A percentile compares a stretch with the other conserved stretches of the same genome.
These are phyloP conservation scores for Tuctoria greenei DNA, from an alignment of 176 grass and related monocot genomes.

Conservation along the genomic window DNA sequence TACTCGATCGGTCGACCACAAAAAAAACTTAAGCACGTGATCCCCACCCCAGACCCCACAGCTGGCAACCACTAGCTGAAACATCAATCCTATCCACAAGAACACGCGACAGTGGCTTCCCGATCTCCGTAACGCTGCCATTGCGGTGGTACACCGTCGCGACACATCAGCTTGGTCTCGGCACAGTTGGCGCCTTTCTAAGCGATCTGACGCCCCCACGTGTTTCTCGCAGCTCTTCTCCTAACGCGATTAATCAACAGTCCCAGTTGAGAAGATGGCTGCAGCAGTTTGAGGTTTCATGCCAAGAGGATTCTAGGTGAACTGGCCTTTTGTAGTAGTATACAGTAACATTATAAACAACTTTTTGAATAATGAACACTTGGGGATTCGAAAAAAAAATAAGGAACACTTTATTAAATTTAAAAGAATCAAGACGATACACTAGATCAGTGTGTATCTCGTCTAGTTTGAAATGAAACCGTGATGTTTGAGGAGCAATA, in stretches of 20 bases:
- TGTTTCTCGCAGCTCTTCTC: not conserved
- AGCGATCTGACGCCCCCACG: too few species aligned
- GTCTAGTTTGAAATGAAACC: not conserved
- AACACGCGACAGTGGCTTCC: too few species aligned
- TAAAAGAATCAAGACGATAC: too few species aligned
- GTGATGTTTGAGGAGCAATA: not conserved
- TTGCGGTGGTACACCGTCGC: not conserved
- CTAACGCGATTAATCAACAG: not conserved
- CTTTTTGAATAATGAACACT: too few species aligned
- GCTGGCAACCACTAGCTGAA: not conserved
- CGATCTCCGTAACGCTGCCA: not conserved
- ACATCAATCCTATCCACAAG: conserved; percentile 1
- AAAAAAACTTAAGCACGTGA: conserved; percentile 5
- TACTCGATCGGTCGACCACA: not conserved
- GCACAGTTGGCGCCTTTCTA: too few species aligned
- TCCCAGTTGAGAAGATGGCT: not conserved
- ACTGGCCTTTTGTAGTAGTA: too few species aligned
- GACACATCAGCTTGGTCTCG: not conserved
- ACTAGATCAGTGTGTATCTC: too few species aligned
- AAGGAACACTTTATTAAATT: too few species aligned
- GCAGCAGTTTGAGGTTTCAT: not conserved
- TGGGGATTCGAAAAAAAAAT: too few species aligned
- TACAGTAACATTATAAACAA: not conserved
- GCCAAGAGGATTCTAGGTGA: too few species aligned
- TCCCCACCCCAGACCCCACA: not conserved